Base-by-base conservation (phyloP, 1,284 basidiomycete species). In the Cutaneotrichosporon sp. region DNA sequence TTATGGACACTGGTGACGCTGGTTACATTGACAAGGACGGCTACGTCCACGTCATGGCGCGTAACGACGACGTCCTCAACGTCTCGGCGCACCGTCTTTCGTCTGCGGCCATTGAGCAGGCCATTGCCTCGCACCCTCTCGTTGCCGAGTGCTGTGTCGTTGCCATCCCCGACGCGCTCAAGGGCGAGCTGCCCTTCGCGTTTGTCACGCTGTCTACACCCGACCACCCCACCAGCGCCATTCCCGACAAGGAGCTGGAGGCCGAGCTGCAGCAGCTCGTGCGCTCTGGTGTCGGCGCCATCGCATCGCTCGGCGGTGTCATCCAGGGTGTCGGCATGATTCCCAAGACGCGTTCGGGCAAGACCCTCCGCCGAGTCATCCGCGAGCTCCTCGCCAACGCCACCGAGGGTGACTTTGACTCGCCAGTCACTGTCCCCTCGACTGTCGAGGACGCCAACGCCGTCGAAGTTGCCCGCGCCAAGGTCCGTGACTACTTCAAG, bases 21-120 rank as follows among this genome's bases (percentile, higher is more conserved):
- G 92, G 90, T 22, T 86, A 85, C 40, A 82, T 91, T 42, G 93
- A 97, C 72, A 83, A 88, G 68, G 84, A 97, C 66, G 92, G 92
- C 10, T 97, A 97, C 77, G 90, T 90, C 69, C 91, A 89, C 88
- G 94, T 97, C 76, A 91, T 90, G 76, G 91, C 92, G 43, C 86
- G 92, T 64, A 84, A 96, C 48, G 92, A 97, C 74, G 91, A 65
- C 52, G 64, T 65, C 33, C 61, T 65, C 56, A 65, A 65, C 73
- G 90, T 92, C 34, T 92, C 91, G 39, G 93, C 93, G 1, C 92
- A 97, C 75, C 86, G 93, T 67, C 80, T 97, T 51, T 91, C 88
- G 40, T 96, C 92, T 0, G 90, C 92, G 46, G 93, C 96, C 77
- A 92, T 97, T 61, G 92, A 97, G 79, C 88, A 87, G 12, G 90